Evolutionary conservation across 257 asterid genomes (phyloP).

Genomic region (Galeopsis tetrahit): DNA sequence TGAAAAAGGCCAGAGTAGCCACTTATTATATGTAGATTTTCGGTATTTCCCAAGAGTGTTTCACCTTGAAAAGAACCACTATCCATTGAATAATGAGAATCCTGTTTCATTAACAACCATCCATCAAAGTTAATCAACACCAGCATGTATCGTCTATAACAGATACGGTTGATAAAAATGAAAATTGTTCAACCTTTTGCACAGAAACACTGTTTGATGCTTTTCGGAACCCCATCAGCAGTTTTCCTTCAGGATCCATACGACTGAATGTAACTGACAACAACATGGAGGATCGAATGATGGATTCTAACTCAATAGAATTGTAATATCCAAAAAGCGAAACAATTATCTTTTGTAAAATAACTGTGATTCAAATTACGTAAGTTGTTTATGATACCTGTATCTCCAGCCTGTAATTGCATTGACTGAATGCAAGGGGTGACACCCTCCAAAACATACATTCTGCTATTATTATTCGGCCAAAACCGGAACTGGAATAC

Average conservation of each 20-base stretch:
- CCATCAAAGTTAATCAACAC: conserved; percentile 3
- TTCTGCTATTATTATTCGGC: conserved; percentile 97
- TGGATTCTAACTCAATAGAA: neutral
- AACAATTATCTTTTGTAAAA: neutral
- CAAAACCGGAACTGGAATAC: conserved; percentile 94
- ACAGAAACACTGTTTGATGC: conserved; percentile 57
- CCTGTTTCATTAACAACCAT: conserved; percentile 51
- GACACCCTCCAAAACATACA: conserved; percentile 97
- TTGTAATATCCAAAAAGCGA: neutral
- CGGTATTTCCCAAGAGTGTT: conserved; percentile 63
- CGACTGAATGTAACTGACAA: conserved; percentile 94
- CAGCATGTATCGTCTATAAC: neutral
- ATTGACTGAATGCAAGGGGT: conserved; percentile 97
- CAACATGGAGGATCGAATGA: neutral
- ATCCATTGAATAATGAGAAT: conserved; percentile 54
- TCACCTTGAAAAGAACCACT: conserved; percentile 61
- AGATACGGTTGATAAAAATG: neutral
- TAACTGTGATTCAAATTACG: conserved; percentile 8
- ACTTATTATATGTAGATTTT: conserved; percentile 58
- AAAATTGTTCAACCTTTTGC: conserved; percentile 55
- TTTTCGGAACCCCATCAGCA: conserved; percentile 94
- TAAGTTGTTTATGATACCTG: conserved; percentile 53
- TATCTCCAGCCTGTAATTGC: conserved; percentile 98
- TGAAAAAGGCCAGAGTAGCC: conserved; percentile 74
- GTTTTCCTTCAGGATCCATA: conserved; percentile 97